Conservation (phyloP, 371 early-diverging fungal genomes). For the Mortierella sp. region DNA sequence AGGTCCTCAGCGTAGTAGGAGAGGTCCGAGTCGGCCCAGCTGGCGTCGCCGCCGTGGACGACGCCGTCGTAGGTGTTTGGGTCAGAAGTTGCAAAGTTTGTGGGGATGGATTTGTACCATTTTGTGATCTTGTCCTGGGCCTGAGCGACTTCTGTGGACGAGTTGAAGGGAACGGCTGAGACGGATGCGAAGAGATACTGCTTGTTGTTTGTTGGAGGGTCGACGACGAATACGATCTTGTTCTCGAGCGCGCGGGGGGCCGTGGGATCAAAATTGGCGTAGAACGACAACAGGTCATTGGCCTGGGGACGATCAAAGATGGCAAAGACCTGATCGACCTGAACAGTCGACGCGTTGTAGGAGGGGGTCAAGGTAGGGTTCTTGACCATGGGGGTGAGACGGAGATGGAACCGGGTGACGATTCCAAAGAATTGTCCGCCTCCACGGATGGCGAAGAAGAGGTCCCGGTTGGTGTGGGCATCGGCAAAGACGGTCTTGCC, state of each 20-base stretch:
- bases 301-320: conserved; percentile 58
- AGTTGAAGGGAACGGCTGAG: conserved; percentile 48
- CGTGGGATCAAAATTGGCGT: conserved; percentile 35
- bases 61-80: conserved; percentile 36
- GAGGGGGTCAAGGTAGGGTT: conserved; percentile 42
- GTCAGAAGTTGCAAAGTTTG: conserved; percentile 53
- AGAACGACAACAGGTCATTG: conserved; percentile 40
- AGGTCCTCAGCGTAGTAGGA: conserved; percentile 57
- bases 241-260: conserved; percentile 56
- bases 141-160: conserved; percentile 37
- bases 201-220: conserved; percentile 41
- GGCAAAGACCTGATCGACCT: conserved; percentile 55
- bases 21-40: conserved; percentile 47
- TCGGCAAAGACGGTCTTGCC: conserved; percentile 65
- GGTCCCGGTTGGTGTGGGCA: conserved; percentile 61
- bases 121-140: conserved; percentile 43
- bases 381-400: conserved; percentile 42
- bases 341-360: conserved; percentile 38
- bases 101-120: conserved; percentile 52
- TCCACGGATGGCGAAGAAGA: conserved; percentile 73
- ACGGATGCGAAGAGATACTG: conserved; percentile 56
- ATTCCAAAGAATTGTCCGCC: conserved; percentile 73
- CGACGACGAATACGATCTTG: conserved; percentile 52
- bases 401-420: conserved; percentile 60
- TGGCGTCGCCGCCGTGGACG: conserved; percentile 41